Percentiles rank a stretch among this genome's conserved stretches.
phyloP scores from a whole-genome alignment of 495 filamentous ascomycete species.

The Glonium stellatum region DNA sequence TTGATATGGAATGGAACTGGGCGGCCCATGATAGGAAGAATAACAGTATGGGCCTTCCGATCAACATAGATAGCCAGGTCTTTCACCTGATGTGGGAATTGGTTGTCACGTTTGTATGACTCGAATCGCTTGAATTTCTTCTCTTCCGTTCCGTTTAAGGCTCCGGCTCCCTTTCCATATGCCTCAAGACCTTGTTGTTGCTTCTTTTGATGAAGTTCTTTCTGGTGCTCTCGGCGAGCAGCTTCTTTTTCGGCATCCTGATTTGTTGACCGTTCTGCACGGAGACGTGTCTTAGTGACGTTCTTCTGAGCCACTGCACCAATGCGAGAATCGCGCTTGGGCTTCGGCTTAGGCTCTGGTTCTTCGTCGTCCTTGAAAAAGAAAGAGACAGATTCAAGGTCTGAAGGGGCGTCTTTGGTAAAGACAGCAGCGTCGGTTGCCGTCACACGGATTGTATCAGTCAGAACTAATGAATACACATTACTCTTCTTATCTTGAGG shows the following conservation, averaged over 20 bases:
- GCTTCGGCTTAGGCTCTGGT: conserved; percentile 60
- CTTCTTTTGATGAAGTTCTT: conserved; percentile 78
- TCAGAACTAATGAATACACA: conserved; percentile 79
- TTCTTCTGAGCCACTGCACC: conserved; percentile 83
- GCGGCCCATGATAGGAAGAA: conserved; percentile 93
- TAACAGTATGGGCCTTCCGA: conserved; percentile 77
- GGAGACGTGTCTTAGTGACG: conserved; percentile 86
- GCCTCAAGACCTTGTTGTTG: conserved; percentile 77
- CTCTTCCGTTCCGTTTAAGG: conserved; percentile 80
- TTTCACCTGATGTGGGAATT: conserved; percentile 73
- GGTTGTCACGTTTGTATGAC: conserved; percentile 97
- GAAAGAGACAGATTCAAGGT: conserved; percentile 87
- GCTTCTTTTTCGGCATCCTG: conserved; percentile 86
- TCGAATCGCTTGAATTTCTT: conserved; percentile 99
- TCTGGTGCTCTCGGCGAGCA: conserved; percentile 84
- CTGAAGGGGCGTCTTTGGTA: conserved; percentile 83
- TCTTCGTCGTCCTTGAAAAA: conserved; percentile 79
- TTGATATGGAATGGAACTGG: conserved; percentile 99
- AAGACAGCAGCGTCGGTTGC: conserved; percentile 73
- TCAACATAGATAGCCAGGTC: conserved; percentile 87
- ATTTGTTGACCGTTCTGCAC: conserved; percentile 79
- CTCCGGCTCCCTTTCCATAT: conserved; percentile 72
- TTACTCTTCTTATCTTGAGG: conserved; percentile 81
- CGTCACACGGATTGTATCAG: conserved; percentile 86
- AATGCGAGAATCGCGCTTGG: conserved; percentile 72